Evolutionary conservation across 2,329 filamentous ascomycete species (phyloP).

Genomic region (Nothophoma quercina): DNA sequence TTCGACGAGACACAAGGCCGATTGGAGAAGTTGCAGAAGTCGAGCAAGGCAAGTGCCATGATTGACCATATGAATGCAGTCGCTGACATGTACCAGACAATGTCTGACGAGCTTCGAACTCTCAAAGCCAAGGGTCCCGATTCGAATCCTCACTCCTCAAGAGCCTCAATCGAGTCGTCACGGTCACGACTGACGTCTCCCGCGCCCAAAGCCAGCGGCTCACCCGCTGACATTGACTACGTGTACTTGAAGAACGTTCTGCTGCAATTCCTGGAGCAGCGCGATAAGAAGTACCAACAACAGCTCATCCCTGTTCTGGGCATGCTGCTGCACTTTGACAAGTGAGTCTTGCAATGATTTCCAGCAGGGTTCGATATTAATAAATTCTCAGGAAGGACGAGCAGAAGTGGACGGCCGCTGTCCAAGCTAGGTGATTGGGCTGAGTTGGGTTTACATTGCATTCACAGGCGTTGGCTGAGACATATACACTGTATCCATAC

Average conservation of each 20-base stretch:
- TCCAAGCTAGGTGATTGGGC: conserved; percentile 57
- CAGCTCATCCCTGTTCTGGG: conserved; percentile 81
- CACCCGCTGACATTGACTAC: conserved; percentile 59
- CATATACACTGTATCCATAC: neutral
- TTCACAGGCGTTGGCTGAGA: conserved; percentile 12
- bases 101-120: conserved; percentile 65
- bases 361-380: conserved; percentile 25
- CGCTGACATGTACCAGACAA: conserved; percentile 47
- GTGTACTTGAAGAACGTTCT: conserved; percentile 83
- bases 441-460: conserved; percentile 16
- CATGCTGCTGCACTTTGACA: conserved; percentile 78
- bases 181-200: conserved; percentile 58
- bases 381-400: conserved; percentile 68
- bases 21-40: conserved; percentile 80
- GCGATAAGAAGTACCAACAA: conserved; percentile 76
- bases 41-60: conserved; percentile 59
- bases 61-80: neutral
- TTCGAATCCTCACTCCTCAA: conserved; percentile 60
- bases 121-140: conserved; percentile 54
- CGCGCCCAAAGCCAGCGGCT: conserved; percentile 47
- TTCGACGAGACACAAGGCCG: conserved; percentile 80
- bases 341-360: conserved; percentile 60
- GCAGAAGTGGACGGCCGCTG: conserved; percentile 84
- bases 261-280: conserved; percentile 81
- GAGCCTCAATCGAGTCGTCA: conserved; percentile 66